A percentile compares a stretch with the other conserved stretches of the same genome.
Conservation (phyloP, 495 filamentous ascomycete genomes). For the Aspergillus panamensis region DNA sequence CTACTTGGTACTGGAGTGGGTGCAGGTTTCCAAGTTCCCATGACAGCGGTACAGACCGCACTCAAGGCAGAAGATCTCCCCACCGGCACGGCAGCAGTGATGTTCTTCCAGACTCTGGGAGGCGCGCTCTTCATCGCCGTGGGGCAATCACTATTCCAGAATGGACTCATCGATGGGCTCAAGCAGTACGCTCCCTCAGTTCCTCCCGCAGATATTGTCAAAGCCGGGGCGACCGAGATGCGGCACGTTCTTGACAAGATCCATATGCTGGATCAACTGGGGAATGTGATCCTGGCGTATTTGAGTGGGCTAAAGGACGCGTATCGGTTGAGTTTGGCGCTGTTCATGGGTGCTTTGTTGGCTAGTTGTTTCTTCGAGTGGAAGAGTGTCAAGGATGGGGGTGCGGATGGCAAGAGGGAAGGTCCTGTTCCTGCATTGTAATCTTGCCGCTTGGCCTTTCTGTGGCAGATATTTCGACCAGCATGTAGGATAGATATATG, state of each 20-base stretch:
- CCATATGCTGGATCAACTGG: conserved; percentile 24
- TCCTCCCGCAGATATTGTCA: conserved; percentile 45
- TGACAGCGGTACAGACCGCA: conserved; percentile 9
- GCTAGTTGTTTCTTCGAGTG: conserved; percentile 44
- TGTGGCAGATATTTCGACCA: neutral
- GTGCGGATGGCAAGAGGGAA: conserved; percentile 21
- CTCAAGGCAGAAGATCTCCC: conserved; percentile 8
- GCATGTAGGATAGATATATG: neutral
- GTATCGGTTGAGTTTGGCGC: conserved; percentile 30
- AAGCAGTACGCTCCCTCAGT: conserved; percentile 39
- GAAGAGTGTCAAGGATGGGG: conserved; percentile 44
- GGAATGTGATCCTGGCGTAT: conserved; percentile 28
- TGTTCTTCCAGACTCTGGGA: conserved; percentile 68
- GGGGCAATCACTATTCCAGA: conserved; percentile 61
- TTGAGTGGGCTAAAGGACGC: conserved; percentile 28
- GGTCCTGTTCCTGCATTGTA: conserved; percentile 18
- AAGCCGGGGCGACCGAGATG: conserved; percentile 57
- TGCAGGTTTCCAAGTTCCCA: conserved; percentile 11
- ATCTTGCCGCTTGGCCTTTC: neutral
- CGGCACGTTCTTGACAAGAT: conserved; percentile 38
- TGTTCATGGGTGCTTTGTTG: conserved; percentile 36
- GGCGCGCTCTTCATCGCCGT: conserved; percentile 64
- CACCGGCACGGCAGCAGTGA: conserved; percentile 47
- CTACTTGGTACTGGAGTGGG: conserved; percentile 28
- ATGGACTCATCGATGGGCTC: conserved; percentile 51